Evolutionary conservation across 2,329 filamentous ascomycete genomes (phyloP), one percentile per base, ranked within the genome.

Genomic region (Chaetomium globosum): DNA sequence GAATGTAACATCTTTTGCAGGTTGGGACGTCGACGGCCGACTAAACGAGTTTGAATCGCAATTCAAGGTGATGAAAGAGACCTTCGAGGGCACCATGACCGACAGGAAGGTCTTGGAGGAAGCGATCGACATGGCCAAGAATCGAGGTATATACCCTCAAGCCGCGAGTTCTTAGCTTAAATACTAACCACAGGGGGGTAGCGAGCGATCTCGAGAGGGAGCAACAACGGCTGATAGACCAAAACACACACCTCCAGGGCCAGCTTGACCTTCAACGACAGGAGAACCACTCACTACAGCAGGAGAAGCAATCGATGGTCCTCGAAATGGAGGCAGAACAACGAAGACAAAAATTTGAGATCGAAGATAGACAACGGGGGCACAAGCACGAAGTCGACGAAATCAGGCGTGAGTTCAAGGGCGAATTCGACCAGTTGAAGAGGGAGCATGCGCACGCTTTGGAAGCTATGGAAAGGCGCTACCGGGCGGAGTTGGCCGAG

Each of bases 1-100:
- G 87, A 89, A 91, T 83, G 79, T 85, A 70, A 83, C 80, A 72
- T 77, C 75, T 39, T 85, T 81, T 77, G 69, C 84, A 91, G 90
- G 85, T 73, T 94, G 89, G 84, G 92, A 97, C 75, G 87, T 93
- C 70, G 89, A 93, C 71, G 86, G 86, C 67, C 87, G 89, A 69
- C 84, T 97, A 70, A 87, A 88, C 68, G 85, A 87, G 66, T 89
- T 97, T 78, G 91, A 96, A 72, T 81, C 82, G 21, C 83, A 94
- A 72, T 92, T 92, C 74, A 83, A 85, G 56, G 81, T 84, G 65
- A 82, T 98, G 67, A 89, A 89, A 73, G 83, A 89, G 65, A 88
- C 90, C 68, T 87, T 97, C 74, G 87, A 87, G 65, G 83, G 84
- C 36, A 88, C 90, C 26, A 83, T 89, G 12, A 84, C 83, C 49